Conservation (phyloP, 2,329 filamentous ascomycete genomes). For the Alternaria sp. region DNA sequence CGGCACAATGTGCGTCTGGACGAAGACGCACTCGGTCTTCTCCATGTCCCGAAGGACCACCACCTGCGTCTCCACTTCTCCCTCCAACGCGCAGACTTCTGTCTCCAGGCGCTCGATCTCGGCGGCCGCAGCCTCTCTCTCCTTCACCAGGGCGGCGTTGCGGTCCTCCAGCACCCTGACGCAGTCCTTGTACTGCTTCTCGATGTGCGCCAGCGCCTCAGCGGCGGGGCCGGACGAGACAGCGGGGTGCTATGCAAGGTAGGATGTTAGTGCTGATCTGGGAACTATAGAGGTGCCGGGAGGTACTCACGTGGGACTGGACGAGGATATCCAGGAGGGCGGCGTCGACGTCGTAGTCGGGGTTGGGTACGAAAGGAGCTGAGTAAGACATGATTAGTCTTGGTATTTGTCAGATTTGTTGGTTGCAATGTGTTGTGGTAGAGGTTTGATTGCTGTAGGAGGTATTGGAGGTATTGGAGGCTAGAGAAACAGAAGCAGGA, state of each 20-base stretch:
- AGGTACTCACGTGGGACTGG: background rate
- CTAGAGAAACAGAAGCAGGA: background rate
- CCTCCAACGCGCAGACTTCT: background rate
- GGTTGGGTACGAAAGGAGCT: background rate
- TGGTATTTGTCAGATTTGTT: background rate
- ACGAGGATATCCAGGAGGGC: background rate
- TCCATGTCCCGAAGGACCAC: background rate
- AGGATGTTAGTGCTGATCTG: background rate
- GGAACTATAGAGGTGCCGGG: background rate
- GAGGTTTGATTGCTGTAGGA: background rate
- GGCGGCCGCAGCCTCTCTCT: constrained; percentile 2
- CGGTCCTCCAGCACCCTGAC: background rate
- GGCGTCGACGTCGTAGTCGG: background rate
- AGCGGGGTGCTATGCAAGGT: constrained; percentile 1
- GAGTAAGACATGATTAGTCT: background rate
- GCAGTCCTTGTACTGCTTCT: background rate
- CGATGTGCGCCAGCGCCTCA: background rate
- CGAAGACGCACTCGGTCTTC: background rate
- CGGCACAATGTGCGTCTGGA: background rate
- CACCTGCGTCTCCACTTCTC: background rate
- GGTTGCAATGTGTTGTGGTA: background rate
- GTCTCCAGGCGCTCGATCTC: background rate
- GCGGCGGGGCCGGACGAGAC: background rate
- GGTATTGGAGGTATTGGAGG: background rate
- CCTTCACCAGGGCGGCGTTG: background rate